phyloP scores from a whole-genome alignment of 2,329 filamentous ascomycete species.

The Ramularia endophylla region DNA sequence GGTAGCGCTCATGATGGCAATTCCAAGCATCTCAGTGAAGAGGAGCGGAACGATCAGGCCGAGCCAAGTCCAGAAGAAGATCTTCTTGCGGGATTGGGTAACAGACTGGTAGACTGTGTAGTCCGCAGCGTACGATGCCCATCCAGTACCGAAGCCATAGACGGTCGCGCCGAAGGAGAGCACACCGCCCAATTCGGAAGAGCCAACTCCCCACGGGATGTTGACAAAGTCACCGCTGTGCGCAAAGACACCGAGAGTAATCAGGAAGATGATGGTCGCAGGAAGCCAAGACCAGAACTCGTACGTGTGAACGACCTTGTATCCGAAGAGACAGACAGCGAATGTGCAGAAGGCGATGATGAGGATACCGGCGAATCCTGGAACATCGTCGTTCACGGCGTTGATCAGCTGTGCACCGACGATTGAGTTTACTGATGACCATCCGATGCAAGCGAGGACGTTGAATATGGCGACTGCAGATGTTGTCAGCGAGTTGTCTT shows the following conservation, averaged over 20 bases:
- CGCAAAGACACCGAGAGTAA: constrained; percentile 62
- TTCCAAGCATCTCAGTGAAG: constrained; percentile 68
- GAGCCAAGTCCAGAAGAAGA: constrained; percentile 64
- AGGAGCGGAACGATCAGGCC: constrained; percentile 66
- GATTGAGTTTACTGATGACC: constrained; percentile 72
- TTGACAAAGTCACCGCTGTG: constrained; percentile 60
- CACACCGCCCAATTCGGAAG: constrained; percentile 53
- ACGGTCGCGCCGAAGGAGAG: constrained; percentile 63
- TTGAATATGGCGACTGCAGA: constrained; percentile 61
- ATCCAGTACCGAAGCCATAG: constrained; percentile 65
- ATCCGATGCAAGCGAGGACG: constrained; percentile 64
- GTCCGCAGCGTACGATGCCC: constrained; percentile 69
- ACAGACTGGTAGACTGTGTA: constrained; percentile 75
- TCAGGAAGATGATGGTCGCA: constrained; percentile 65
- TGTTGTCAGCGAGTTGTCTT: constrained; percentile 13
- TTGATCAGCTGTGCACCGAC: constrained; percentile 73
- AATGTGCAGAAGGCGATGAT: constrained; percentile 65
- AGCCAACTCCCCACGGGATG: constrained; percentile 54
- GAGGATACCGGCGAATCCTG: constrained; percentile 68
- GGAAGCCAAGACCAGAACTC: constrained; percentile 72
- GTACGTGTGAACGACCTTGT: constrained; percentile 70
- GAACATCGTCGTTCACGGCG: constrained; percentile 63
- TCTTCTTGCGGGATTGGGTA: constrained; percentile 51
- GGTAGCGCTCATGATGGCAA: constrained; percentile 63
- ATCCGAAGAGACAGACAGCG: constrained; percentile 65